phyloP scores from a whole-genome alignment of 192 early-diverging fungal species.

The Glomus cerebriforme region DNA sequence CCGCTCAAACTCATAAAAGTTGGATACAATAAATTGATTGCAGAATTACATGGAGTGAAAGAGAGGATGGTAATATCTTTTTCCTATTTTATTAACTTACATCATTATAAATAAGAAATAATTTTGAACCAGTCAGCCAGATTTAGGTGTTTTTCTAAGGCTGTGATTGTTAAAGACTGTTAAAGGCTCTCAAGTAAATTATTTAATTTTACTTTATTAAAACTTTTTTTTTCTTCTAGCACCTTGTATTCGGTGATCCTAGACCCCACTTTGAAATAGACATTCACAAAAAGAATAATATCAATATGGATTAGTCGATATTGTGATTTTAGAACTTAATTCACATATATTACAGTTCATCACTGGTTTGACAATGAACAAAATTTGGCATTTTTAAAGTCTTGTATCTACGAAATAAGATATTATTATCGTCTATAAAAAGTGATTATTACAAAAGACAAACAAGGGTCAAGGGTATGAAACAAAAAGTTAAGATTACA shows the following conservation, averaged over 20 bases:
- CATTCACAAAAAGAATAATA: not conserved
- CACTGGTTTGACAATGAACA: not conserved
- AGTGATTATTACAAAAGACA: no score
- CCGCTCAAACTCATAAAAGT: not conserved
- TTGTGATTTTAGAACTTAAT: not conserved
- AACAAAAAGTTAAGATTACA: no score
- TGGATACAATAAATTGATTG: not conserved
- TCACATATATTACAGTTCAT: not conserved
- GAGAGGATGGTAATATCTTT: not conserved
- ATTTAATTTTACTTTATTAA: no score
- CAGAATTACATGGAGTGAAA: not conserved
- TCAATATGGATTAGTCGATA: not conserved
- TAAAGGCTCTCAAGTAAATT: not conserved
- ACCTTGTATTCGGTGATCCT: not conserved
- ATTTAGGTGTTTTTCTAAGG: not conserved
- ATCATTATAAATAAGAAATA: no score
- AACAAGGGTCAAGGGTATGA: no score
- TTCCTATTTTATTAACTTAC: no score
- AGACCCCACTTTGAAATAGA: not conserved
- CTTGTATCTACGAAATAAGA: no score
- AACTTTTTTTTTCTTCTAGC: no score
- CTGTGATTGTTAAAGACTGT: not conserved
- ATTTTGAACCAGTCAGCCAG: not conserved
- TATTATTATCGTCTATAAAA: no score
- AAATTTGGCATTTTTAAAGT: no score